Base-by-base conservation (phyloP, 495 filamentous ascomycete species). In the Penicillium fimorum region DNA sequence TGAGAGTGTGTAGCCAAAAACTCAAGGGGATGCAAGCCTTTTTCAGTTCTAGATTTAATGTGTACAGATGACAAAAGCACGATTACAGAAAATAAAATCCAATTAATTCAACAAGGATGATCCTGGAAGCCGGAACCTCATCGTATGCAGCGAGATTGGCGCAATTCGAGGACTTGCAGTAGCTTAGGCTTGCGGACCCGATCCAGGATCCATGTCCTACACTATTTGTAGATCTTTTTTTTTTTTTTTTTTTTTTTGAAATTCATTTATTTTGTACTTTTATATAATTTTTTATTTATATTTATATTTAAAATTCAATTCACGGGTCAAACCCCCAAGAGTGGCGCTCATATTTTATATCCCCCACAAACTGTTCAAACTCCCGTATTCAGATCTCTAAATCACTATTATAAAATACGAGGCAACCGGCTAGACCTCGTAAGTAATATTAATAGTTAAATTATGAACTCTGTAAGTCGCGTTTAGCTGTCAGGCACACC, bases 41-140 rank as follows among this genome's bases (percentile, higher is more conserved):
- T 63, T 64, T 61, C 55, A 61, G 50, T 47, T 57, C 32, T 35
- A 52, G 50, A 52, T 42, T 18, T 43, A 51, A 42, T 17, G 33
- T 17, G 48, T 27, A 30, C 41, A 57, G 25, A 42, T 51, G 53
- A 48, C 30, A 49, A 58, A 51, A 47, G 48, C 50, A 56, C 41
- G 50, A 46, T n/a, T n/a, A n/a, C 3, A 53, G 29, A 59, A 53
- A 50, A 50, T 32, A 20, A 24, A 27, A 53, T 25, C 43, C 50
- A 56, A 30, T 44, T 44, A 54, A 63, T 55, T 47, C 56, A 61
- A 47, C 66, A 69, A 67, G 73, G 70, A 70, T 75, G 56, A 76
- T 74, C 72, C 72, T 60, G 65, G 70, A 60, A 49, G 35, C 56
- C 52, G 50, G 44, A 22, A 49, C 32, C 17, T 47, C 47, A 61